These are phyloP conservation scores for Coemansia sp. DNA, from an alignment of 192 early-diverging fungal species.

Conservation along the genomic window DNA sequence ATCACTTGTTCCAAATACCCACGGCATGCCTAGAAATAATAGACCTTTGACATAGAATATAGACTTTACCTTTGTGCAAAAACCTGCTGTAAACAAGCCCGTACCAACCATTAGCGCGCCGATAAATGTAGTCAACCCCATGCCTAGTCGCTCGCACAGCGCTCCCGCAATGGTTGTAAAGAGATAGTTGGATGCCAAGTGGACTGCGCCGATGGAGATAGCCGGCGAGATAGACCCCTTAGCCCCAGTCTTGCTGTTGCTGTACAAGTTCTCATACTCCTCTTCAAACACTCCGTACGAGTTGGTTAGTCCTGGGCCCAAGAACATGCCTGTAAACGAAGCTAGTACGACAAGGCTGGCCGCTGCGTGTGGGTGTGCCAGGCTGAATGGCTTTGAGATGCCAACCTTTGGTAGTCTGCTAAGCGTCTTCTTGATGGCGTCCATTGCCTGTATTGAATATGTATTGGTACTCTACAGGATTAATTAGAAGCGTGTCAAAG, in stretches of 20 bases:
- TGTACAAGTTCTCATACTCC: constrained; percentile 50
- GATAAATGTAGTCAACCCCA: constrained; percentile 53
- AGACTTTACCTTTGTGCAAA: constrained; percentile 40
- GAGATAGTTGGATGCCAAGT: constrained; percentile 46
- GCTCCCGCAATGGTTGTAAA: constrained; percentile 53
- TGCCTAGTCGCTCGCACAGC: constrained; percentile 49
- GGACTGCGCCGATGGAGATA: constrained; percentile 47
- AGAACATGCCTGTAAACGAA: constrained; percentile 51
- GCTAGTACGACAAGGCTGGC: constrained; percentile 39
- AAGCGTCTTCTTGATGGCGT: constrained; percentile 7
- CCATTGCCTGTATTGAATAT: not conserved
- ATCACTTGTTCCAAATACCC: not conserved
- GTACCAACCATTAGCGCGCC: constrained; percentile 38
- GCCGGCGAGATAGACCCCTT: constrained; percentile 33
- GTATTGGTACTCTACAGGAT: not conserved
- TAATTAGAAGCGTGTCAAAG: not conserved
- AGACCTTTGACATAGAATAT: not conserved
- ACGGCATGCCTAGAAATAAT: not conserved
- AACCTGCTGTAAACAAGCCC: constrained; percentile 44
- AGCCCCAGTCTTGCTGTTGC: constrained; percentile 13
- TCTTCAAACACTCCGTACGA: constrained; percentile 55
- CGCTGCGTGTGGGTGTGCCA: constrained; percentile 36
- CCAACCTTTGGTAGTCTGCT: constrained; percentile 42
- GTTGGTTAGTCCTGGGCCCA: constrained; percentile 50
- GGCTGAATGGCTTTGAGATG: constrained; percentile 36